A percentile compares a stretch with the other conserved stretches of the same genome.
Conservation (phyloP, 2,329 filamentous ascomycete genomes). For the Elsinoe ampelina region DNA sequence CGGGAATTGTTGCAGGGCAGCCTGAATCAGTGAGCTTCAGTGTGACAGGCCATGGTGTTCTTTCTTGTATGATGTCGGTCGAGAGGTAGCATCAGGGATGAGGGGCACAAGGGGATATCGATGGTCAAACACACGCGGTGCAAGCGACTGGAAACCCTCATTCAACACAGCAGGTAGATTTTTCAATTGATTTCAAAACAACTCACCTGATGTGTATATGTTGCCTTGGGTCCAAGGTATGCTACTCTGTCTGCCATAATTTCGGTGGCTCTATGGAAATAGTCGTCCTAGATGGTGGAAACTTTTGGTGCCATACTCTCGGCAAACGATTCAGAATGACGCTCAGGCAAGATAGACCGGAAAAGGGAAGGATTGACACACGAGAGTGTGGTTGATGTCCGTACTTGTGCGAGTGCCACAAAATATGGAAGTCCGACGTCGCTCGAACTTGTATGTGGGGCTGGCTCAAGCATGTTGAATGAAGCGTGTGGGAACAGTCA, state of each 20-base stretch:
- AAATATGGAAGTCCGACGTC: not conserved
- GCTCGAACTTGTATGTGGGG: constrained; percentile 55
- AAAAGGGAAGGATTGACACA: no score
- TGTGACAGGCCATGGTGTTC: not conserved
- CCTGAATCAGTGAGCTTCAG: constrained; percentile 32
- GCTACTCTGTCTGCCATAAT: constrained; percentile 37
- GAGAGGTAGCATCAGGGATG: not conserved
- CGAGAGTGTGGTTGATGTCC: no score
- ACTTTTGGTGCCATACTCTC: no score
- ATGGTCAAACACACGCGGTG: no score
- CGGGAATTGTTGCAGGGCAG: constrained; percentile 34
- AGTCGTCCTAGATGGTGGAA: no score
- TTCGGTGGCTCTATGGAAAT: constrained; percentile 17
- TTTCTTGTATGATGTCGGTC: not conserved
- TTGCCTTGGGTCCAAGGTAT: constrained; percentile 55
- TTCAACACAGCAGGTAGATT: no score
- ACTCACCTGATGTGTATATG: constrained; percentile 57
- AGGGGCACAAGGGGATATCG: not conserved
- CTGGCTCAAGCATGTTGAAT: not conserved
- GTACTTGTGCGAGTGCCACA: not conserved
- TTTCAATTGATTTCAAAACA: not conserved
- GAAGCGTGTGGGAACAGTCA: not conserved
- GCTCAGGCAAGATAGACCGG: no score
- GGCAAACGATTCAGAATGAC: no score
- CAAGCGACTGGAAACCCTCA: no score